A percentile compares a stretch with the other conserved stretches of the same genome.
These are phyloP conservation scores for Dactylellina sp. DNA, from an alignment of 2,329 filamentous ascomycete species.

Conservation along the genomic window DNA sequence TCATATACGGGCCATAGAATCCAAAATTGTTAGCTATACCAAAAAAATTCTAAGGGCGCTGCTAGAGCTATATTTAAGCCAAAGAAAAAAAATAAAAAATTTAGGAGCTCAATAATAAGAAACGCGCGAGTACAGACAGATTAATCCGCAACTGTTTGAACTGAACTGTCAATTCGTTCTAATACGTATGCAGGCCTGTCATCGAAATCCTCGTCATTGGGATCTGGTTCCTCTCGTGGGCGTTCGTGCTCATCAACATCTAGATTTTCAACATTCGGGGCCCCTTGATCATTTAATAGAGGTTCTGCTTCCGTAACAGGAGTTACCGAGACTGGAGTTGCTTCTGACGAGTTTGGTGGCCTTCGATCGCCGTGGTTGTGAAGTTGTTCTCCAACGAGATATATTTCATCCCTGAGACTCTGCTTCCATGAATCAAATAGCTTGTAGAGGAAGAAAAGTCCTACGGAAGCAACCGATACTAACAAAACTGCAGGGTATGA, in stretches of 20 bases:
- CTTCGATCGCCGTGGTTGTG: conserved; percentile 85
- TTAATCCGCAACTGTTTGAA: conserved; percentile 39
- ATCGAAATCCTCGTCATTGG: conserved; percentile 15
- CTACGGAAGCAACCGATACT: conserved; percentile 61
- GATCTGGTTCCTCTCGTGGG: conserved; percentile 8
- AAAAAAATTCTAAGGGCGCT: not conserved
- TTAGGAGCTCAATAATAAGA: no score
- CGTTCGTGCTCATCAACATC: conserved; percentile 14
- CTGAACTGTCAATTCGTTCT: conserved; percentile 45
- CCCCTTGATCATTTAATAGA: conserved; percentile 25
- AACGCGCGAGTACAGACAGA: not conserved
- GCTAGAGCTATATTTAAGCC: not conserved
- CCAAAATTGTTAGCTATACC: conserved; percentile 2
- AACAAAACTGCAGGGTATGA: conserved; percentile 75
- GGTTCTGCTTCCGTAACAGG: conserved; percentile 20
- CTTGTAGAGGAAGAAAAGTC: conserved; percentile 61
- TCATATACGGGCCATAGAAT: not conserved
- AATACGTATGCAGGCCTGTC: conserved; percentile 26
- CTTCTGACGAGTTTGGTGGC: conserved; percentile 15
- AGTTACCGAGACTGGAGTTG: not conserved
- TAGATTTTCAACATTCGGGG: conserved; percentile 6
- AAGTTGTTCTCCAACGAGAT: conserved; percentile 90
- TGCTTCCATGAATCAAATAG: conserved; percentile 81
- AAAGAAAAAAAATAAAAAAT: not conserved
- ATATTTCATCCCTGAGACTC: conserved; percentile 91